Base-by-base conservation (phyloP, 2,329 filamentous ascomycete species). In the Cercospora berteroae region DNA sequence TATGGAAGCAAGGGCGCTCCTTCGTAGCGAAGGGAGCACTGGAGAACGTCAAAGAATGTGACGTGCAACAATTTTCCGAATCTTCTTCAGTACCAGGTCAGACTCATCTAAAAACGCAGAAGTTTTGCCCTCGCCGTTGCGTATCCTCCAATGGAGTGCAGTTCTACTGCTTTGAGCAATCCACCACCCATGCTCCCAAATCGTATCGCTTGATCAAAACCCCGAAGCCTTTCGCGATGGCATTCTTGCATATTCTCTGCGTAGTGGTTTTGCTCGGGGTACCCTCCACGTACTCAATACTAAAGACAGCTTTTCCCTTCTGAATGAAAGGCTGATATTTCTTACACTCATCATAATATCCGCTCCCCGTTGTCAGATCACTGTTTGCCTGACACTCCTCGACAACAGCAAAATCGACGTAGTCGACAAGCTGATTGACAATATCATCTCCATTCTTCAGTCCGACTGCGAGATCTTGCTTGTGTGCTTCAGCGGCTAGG, bases 401-500 rank as follows among this genome's bases (percentile, higher is more conserved):
- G 7, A 67, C 61, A 36, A 69, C 67, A 25, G 36, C 36, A 25
- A 68, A 70, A n/a, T 70, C 88, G 8, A 83, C 86, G 78, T 89
- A 91, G 74, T 89, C 82, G 60, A 90, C 85, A 4, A 87, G 82
- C 1, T 77, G 69, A 4, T 75, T 66, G 63, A 92, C 86, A 68
- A 92, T 88, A 56, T 80, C 83, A 16, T 82, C 86, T 0, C 86
- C 88, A 73, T 92, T 92, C 80, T 92, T 92, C 66, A 92, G 81
- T 0, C 89, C 90, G 5, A 88, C 83, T 0, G 87, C 83, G 75
- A 92, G 79, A 67, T 86, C 85, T 50, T 83, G 82, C 6, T 78
- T 76, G 55, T 81, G 80, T 1, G 89, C 85, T 71, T 86, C 81
- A n/a, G 77, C 73, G 5, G 88, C 84, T 12, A 92, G 84, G 77